Conservation (phyloP, 257 asterid genomes). For the Ilex asprella region DNA sequence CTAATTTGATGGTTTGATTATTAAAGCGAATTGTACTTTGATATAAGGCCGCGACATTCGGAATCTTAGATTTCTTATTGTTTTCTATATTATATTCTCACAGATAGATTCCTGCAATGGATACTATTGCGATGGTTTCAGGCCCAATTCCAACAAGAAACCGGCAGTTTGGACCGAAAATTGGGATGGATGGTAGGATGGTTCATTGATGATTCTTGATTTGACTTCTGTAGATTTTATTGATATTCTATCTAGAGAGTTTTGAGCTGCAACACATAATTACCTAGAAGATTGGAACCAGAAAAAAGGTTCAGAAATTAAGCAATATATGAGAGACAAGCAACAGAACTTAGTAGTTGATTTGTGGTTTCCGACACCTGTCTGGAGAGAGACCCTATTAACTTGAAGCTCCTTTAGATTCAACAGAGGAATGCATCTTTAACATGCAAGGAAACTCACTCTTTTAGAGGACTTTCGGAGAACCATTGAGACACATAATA, state of each 20-base stretch:
- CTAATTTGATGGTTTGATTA: neutral
- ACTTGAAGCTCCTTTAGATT: no score
- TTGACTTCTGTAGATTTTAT: neutral
- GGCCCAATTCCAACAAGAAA: slow-evolving; percentile 74
- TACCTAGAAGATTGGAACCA: no score
- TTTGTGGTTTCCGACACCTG: no score
- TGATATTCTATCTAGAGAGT: neutral
- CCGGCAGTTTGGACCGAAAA: slow-evolving; percentile 87
- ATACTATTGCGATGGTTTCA: slow-evolving; percentile 82
- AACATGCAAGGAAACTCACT: no score
- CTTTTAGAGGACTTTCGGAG: no score
- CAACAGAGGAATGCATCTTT: no score
- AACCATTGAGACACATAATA: no score
- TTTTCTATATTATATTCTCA: slow-evolving; percentile 6
- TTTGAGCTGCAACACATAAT: no score
- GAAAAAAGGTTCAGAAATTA: no score
- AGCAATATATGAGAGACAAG: no score
- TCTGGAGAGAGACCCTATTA: no score
- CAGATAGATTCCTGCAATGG: slow-evolving; percentile 96
- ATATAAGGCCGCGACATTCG: neutral
- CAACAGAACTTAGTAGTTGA: no score
- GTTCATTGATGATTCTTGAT: slow-evolving; percentile 13
- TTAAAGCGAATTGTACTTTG: neutral
- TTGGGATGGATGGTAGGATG: slow-evolving; percentile 91
- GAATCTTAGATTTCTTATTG: slow-evolving; percentile 6